Percentiles rank a stretch among this genome's conserved stretches.
phyloP scores from a whole-genome alignment of 352 stramenopile genomes.

The Pythium brassicae region DNA sequence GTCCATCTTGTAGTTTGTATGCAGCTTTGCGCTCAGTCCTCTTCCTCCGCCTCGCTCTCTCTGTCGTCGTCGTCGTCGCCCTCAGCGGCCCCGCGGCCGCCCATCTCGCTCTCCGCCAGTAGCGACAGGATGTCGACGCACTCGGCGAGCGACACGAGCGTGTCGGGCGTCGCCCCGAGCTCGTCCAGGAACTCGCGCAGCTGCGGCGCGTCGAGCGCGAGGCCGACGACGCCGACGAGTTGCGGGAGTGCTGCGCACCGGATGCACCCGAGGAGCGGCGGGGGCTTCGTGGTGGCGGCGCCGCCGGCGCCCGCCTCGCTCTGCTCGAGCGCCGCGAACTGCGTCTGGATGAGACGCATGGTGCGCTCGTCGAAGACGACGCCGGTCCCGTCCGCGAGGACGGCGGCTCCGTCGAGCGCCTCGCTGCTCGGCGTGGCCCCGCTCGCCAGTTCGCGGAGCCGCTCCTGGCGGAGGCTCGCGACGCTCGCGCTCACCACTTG shows the following conservation, averaged over 20 bases:
- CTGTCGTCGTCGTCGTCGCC: neutral
- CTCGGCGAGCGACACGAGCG: slow-evolving; percentile 77
- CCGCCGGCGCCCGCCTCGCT: slow-evolving; percentile 10
- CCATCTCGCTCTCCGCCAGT: slow-evolving; percentile 48
- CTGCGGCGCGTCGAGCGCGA: slow-evolving; percentile 33
- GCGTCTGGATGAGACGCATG: slow-evolving; percentile 44
- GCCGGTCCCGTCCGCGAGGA: slow-evolving; percentile 14
- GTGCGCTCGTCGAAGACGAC: slow-evolving; percentile 64
- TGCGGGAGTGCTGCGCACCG: slow-evolving; percentile 37
- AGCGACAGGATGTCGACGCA: slow-evolving; percentile 85
- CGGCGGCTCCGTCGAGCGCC: slow-evolving; percentile 8
- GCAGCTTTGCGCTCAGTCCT: slow-evolving; percentile 7
- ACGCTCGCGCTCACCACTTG: slow-evolving; percentile 75
- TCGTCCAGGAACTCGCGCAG: slow-evolving; percentile 61
- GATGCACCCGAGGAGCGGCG: slow-evolving; percentile 35
- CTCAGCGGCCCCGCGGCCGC: neutral
- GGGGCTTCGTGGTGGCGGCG: slow-evolving; percentile 4
- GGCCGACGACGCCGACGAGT: slow-evolving; percentile 39
- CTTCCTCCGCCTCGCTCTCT: slow-evolving; percentile 25
- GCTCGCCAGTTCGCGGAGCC: slow-evolving; percentile 47
- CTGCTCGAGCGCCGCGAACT: slow-evolving; percentile 42
- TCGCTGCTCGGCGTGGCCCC: slow-evolving; percentile 4
- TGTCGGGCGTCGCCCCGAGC: slow-evolving; percentile 60
- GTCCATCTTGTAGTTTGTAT: too few species aligned
- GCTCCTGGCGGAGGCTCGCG: slow-evolving; percentile 59